Evolutionary conservation across 2,329 filamentous ascomycete species (phyloP).

Genomic region (Clonostachys sp.): DNA sequence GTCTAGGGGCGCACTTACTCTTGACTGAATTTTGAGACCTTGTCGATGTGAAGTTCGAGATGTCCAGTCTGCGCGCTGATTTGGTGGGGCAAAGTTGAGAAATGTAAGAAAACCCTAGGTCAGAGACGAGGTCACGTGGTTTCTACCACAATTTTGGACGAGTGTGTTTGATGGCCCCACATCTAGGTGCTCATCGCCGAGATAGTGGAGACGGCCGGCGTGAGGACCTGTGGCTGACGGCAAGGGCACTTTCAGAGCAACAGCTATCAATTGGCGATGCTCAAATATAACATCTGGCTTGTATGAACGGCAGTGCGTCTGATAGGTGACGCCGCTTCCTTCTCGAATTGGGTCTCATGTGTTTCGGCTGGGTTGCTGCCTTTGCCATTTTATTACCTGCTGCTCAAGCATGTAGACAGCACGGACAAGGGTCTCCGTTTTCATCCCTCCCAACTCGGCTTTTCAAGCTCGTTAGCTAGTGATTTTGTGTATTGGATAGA

Average conservation of each 20-base stretch:
- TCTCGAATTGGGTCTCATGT: not conserved
- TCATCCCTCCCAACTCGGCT: slow-evolving; percentile 12
- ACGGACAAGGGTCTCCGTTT: slow-evolving; percentile 22
- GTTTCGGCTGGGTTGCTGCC: slow-evolving; percentile 2
- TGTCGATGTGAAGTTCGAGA: slow-evolving; percentile 33
- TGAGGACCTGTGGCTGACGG: too few species aligned
- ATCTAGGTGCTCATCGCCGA: too few species aligned
- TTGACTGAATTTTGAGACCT: slow-evolving; percentile 49
- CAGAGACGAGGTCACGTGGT: slow-evolving; percentile 3
- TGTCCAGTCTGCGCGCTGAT: slow-evolving; percentile 29
- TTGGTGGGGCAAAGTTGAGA: slow-evolving; percentile 34
- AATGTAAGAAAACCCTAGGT: slow-evolving; percentile 28
- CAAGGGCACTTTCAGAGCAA: too few species aligned
- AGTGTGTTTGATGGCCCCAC: too few species aligned
- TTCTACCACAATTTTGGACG: too few species aligned
- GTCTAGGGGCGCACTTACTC: slow-evolving; percentile 42
- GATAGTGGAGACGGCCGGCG: too few species aligned
- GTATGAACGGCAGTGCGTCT: too few species aligned
- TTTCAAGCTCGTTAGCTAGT: too few species aligned
- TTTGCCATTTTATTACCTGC: slow-evolving; percentile 26
- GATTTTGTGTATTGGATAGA: too few species aligned
- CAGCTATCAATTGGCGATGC: too few species aligned
- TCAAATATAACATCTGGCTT: too few species aligned
- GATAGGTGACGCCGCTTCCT: not conserved
- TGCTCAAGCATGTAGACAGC: slow-evolving; percentile 32